phyloP scores from a whole-genome alignment of 306 rosid species.

The Datisca glomerata region DNA sequence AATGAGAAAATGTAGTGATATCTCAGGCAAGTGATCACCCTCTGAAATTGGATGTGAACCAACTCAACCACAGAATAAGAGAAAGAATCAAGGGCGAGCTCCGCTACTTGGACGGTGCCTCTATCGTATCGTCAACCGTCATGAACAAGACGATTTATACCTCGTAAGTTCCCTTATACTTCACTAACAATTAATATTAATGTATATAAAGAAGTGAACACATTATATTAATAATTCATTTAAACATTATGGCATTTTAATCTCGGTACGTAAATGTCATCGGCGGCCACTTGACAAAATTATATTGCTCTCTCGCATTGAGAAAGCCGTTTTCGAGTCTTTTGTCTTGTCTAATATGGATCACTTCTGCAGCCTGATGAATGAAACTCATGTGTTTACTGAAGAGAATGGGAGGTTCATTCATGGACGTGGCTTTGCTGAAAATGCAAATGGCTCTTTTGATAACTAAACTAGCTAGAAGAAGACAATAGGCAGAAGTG shows the following conservation, averaged over 20 bases:
- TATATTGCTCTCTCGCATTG: too few species aligned
- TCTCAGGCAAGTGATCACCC: constrained; percentile 20
- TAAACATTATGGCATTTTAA: too few species aligned
- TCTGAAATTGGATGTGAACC: constrained; percentile 6
- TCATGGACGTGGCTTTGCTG: constrained; percentile 16
- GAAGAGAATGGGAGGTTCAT: constrained; percentile 19
- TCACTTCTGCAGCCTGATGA: constrained; percentile 11
- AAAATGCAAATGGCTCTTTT: too few species aligned
- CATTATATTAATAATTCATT: too few species aligned
- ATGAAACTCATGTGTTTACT: constrained; percentile 21
- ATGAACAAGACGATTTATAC: constrained; percentile 16
- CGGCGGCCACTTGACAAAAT: too few species aligned
- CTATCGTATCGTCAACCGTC: constrained; percentile 13
- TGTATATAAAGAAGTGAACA: too few species aligned
- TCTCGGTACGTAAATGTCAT: too few species aligned
- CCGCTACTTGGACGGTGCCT: constrained; percentile 14
- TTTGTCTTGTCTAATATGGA: not conserved
- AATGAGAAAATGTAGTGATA: too few species aligned
- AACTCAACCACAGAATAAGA: constrained; percentile 9
- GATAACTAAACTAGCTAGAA: not conserved
- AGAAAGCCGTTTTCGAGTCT: too few species aligned
- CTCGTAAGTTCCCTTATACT: constrained; percentile 8
- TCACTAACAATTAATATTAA: too few species aligned
- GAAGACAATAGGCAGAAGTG: not conserved
- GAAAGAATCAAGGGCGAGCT: constrained; percentile 16